Percentiles rank a stretch among this genome's conserved stretches.
Evolutionary conservation across 306 rosid species (phyloP).

Genomic region (Glycine soja): DNA sequence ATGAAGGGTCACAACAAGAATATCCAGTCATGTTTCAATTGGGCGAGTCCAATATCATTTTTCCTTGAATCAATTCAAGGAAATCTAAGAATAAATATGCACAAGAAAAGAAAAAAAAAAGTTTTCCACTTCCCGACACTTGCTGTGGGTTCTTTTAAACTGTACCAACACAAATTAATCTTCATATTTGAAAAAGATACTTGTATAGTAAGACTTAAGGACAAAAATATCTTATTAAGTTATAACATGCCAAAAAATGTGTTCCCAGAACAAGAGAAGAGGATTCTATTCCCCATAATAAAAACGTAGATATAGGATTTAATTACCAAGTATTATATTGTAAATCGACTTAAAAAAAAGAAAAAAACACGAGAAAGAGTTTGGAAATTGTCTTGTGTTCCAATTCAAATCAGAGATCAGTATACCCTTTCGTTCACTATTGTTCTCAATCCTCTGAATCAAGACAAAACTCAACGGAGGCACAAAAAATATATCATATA

Average conservation of each 20-base stretch:
- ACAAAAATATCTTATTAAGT: not conserved
- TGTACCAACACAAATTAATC: not conserved
- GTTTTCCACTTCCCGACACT: slow-evolving; percentile 12
- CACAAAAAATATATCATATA: not conserved
- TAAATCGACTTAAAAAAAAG: not conserved
- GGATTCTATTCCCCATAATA: not conserved
- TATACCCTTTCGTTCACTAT: not conserved
- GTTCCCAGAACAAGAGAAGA: slow-evolving; percentile 10
- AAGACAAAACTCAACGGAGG: not conserved
- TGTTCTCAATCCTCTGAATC: slow-evolving; percentile 17
- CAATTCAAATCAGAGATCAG: slow-evolving; percentile 6
- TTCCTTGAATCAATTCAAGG: no score
- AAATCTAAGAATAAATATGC: no score
- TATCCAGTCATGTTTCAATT: no score
- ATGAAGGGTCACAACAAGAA: no score
- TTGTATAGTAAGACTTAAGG: not conserved
- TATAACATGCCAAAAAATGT: not conserved
- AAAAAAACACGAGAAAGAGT: not conserved
- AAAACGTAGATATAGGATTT: slow-evolving; percentile 2
- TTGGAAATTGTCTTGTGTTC: not conserved
- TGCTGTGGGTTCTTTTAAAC: not conserved
- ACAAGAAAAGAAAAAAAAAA: no score
- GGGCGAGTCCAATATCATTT: no score
- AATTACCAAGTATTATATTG: slow-evolving; percentile 1
- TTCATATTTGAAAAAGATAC: not conserved